Percentiles rank a stretch among this genome's conserved stretches.
These are phyloP conservation scores for Carpinus fangiana DNA, from an alignment of 306 rosid genomes.

Conservation along the genomic window DNA sequence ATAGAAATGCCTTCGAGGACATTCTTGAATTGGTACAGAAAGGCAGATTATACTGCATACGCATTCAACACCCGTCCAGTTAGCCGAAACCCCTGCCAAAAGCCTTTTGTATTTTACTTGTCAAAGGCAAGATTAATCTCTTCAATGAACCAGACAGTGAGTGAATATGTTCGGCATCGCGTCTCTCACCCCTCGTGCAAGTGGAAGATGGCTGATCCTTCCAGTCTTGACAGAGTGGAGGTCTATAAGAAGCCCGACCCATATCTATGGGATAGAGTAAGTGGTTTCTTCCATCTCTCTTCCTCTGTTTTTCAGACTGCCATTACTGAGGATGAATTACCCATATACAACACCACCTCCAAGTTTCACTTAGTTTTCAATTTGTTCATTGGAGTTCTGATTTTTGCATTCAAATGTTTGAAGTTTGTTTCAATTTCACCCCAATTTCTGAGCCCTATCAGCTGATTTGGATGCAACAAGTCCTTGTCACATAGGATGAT, in stretches of 20 bases:
- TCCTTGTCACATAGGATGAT: background rate
- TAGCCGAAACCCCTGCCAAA: conserved; percentile 83
- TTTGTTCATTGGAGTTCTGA: background rate
- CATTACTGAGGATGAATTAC: background rate
- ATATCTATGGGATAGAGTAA: conserved; percentile 83
- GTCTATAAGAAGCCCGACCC: conserved; percentile 80
- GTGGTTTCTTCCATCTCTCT: conserved; percentile 27
- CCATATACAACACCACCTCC: background rate
- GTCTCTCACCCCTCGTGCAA: conserved; percentile 68
- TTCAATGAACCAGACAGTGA: conserved; percentile 45
- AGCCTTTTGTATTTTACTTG: conserved; percentile 83
- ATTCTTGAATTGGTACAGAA: conserved; percentile 86
- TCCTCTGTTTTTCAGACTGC: background rate
- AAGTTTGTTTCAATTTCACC: background rate
- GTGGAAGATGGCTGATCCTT: conserved; percentile 83
- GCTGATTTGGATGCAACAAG: background rate
- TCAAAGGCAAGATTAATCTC: conserved; percentile 49
- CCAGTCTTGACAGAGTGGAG: conserved; percentile 45
- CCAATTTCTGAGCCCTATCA: background rate
- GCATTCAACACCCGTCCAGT: conserved; percentile 98
- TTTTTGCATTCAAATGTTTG: background rate
- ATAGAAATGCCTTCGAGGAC: conserved; percentile 98
- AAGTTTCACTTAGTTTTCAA: background rate
- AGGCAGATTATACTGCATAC: conserved; percentile 93
- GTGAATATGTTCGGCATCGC: conserved; percentile 57